phyloP scores from a whole-genome alignment of 257 asterid genomes.

The Cynanchum wilfordii region DNA sequence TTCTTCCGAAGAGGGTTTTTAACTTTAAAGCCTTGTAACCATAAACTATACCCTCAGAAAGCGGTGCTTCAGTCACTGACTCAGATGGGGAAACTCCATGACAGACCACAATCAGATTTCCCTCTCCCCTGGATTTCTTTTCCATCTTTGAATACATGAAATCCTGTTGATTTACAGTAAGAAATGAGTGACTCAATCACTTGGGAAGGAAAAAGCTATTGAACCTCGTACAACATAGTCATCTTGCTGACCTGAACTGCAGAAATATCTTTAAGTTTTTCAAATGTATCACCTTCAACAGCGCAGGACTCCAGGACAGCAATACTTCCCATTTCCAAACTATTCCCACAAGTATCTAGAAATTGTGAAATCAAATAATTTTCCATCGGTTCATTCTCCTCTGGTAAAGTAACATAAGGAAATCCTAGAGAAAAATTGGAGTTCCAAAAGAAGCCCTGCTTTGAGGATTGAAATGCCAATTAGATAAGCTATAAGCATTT shows the following conservation, averaged over 20 bases:
- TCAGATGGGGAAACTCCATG: slow-evolving; percentile 37
- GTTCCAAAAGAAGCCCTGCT: slow-evolving; percentile 61
- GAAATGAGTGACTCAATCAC: background rate
- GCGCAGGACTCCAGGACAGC: slow-evolving; percentile 69
- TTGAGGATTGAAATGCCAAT: slow-evolving; percentile 24
- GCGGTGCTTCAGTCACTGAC: slow-evolving; percentile 38
- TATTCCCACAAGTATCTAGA: slow-evolving; percentile 57
- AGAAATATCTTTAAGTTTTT: slow-evolving; percentile 50
- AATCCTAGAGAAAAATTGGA: slow-evolving; percentile 81
- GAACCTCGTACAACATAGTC: slow-evolving; percentile 1
- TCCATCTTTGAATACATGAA: slow-evolving; percentile 62
- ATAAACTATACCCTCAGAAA: slow-evolving; percentile 53
- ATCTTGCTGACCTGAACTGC: slow-evolving; percentile 60
- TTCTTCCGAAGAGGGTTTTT: slow-evolving; percentile 5
- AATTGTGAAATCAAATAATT: slow-evolving; percentile 71
- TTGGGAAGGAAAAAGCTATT: background rate
- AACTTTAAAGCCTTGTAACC: slow-evolving; percentile 1
- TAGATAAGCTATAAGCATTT: background rate
- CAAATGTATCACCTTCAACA: slow-evolving; percentile 54
- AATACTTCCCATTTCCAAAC: slow-evolving; percentile 39
- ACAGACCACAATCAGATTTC: slow-evolving; percentile 70
- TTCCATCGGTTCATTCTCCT: slow-evolving; percentile 55
- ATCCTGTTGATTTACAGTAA: slow-evolving; percentile 39
- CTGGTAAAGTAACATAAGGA: slow-evolving; percentile 69
- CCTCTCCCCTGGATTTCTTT: slow-evolving; percentile 36